Evolutionary conservation across 1,284 basidiomycete species (phyloP).

Genomic region (Cutaneotrichosporon spelunceum): DNA sequence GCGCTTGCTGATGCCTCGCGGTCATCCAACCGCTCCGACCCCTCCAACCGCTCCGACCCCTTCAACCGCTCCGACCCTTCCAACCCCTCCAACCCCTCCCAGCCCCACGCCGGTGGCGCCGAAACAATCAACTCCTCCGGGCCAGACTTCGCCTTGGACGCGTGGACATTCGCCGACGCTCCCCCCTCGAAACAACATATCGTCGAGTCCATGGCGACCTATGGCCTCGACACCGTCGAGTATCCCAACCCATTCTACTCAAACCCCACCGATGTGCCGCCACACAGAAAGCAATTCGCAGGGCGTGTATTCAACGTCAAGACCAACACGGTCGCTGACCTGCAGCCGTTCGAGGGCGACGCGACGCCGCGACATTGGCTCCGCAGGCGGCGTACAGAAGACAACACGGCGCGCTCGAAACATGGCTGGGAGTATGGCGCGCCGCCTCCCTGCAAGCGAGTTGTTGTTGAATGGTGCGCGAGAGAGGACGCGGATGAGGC

Average conservation of each 20-base stretch:
- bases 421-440: slow-evolving; percentile 74
- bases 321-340: slow-evolving; percentile 46
- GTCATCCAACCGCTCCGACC: not conserved
- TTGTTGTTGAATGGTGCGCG: slow-evolving; percentile 57
- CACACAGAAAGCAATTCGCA: slow-evolving; percentile 69
- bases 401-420: slow-evolving; percentile 2
- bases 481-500: slow-evolving; percentile 32
- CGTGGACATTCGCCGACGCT: slow-evolving; percentile 57
- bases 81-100: not conserved
- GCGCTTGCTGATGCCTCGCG: no score
- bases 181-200: slow-evolving; percentile 61
- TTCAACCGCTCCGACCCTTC: not conserved
- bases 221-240: slow-evolving; percentile 61
- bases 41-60: not conserved
- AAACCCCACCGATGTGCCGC: slow-evolving; percentile 66
- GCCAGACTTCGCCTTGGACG: slow-evolving; percentile 14
- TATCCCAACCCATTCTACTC: slow-evolving; percentile 80
- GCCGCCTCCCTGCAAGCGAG: slow-evolving; percentile 59
- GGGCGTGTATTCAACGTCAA: slow-evolving; percentile 72
- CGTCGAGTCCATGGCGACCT: slow-evolving; percentile 56
- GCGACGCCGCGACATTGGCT: slow-evolving; percentile 32
- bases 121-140: slow-evolving; percentile 2
- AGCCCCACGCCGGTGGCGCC: not conserved
- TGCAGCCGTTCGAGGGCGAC: slow-evolving; percentile 39
- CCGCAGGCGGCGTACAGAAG: slow-evolving; percentile 23